Evolutionary conservation across 176 grass and related monocot genomes (phyloP), one percentile per base, ranked within the genome.

Genomic region (Calamus simplicifolius): DNA sequence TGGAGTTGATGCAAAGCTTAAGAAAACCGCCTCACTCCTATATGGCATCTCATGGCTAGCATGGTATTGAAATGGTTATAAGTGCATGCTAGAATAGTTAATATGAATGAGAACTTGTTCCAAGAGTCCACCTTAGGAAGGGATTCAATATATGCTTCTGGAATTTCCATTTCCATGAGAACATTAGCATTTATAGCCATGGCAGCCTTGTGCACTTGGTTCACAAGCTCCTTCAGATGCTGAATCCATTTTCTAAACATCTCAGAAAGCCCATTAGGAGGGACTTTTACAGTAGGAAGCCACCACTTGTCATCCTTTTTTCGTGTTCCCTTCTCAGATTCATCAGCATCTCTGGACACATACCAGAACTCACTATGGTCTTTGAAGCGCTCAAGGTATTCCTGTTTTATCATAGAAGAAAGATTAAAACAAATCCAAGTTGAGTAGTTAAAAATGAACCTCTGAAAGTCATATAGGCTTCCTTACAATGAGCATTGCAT

Each of bases 341-440:
- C 50, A 21, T 64, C 49, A 72, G 66, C 25, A 73, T 97, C 84
- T 54, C 77, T 89, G 28, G 82, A 82, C 27, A 82, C 79, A 73
- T 98, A 92, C 84, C 84, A 92, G 66, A 92, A 92, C 67, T 98
- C 93, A 52, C 64, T 81, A 43, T 73, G 73, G 0, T 98, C 81
- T 70, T 89, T 98, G 78, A 85, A 98, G 62, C 56, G 76, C 52
- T 98, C 93, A 12, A 98, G 84, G 77, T 92, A 92, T 60, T 85
- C 86, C 93, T 98, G 84, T 49, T 21, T 54, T 27, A 38, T 10
- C 16, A 19, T 12, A 56, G 28, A 21, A 38, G 27, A 50, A 50
- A 10, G 10, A 43, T 43, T 12, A 43, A 43, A 7, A 12, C 3
- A 10, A 43, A 43, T 43, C 3, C 35, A 12, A 31, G 8, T 43